Percentiles rank a stretch among this genome's conserved stretches.
These are phyloP conservation scores for Neostapfia colusana DNA, from an alignment of 176 grass and related monocot genomes.

Conservation along the genomic window DNA sequence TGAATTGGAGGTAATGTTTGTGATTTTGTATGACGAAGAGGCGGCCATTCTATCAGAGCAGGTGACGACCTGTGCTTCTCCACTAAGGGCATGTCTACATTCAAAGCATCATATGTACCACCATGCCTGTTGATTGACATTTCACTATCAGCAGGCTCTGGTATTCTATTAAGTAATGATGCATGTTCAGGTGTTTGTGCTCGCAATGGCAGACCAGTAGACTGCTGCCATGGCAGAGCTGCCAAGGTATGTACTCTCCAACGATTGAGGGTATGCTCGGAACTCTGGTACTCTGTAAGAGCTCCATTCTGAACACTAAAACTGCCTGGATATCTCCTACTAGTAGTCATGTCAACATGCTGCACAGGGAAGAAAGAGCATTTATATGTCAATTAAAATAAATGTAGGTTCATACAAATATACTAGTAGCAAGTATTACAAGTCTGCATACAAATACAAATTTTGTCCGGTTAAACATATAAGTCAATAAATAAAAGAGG, in stretches of 20 bases:
- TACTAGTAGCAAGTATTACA: not conserved
- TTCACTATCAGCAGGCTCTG: conserved; percentile 55
- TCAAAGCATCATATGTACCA: conserved; percentile 46
- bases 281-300: conserved; percentile 49
- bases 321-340: conserved; percentile 54
- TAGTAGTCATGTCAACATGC: conserved; percentile 48
- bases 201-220: conserved; percentile 48
- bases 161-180: conserved; percentile 42
- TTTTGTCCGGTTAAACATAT: conserved; percentile 9
- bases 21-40: conserved; percentile 39
- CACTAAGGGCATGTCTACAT: conserved; percentile 39
- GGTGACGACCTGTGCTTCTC: conserved; percentile 50
- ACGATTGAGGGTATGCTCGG: conserved; percentile 37
- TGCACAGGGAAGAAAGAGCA: conserved; percentile 31
- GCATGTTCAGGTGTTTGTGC: conserved; percentile 51
- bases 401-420: conserved; percentile 10
- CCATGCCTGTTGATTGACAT: conserved; percentile 46
- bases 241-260: conserved; percentile 42
- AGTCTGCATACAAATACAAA: not conserved
- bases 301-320: conserved; percentile 46
- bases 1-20: conserved; percentile 44
- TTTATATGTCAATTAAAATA: conserved; percentile 18
- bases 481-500: not conserved
- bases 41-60: conserved; percentile 46
- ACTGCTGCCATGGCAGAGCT: conserved; percentile 50